Percentiles rank a stretch among this genome's conserved stretches.
Evolutionary conservation across 139 green algal species (phyloP).

Genomic region (Coelastrella sp.): DNA sequence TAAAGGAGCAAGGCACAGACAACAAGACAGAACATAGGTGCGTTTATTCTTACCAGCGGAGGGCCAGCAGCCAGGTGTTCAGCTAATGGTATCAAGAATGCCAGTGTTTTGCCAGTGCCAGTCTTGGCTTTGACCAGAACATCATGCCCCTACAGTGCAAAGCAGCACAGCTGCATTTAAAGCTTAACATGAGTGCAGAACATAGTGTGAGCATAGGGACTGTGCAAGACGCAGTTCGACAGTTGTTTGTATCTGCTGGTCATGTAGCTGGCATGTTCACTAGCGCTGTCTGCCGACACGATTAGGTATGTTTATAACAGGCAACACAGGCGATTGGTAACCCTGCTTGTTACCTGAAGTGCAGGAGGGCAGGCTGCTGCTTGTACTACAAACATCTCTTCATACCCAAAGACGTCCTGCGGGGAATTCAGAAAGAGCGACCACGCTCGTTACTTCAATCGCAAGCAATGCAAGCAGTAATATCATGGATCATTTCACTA

Average conservation of each 20-base stretch:
- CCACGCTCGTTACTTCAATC: too few species aligned
- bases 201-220: too few species aligned
- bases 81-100: constrained; percentile 94
- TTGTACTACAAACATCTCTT: constrained; percentile 43
- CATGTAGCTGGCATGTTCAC: too few species aligned
- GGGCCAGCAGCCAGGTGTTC: constrained; percentile 77
- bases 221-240: too few species aligned
- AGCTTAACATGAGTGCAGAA: too few species aligned
- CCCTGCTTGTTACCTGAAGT: too few species aligned
- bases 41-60: not conserved
- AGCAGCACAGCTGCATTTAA: too few species aligned
- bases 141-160: constrained; percentile 60
- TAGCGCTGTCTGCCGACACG: too few species aligned
- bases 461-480: not conserved
- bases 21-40: not conserved
- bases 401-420: constrained; percentile 45
- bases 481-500: not conserved
- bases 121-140: constrained; percentile 89
- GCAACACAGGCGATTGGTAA: too few species aligned
- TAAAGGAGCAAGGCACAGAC: too few species aligned
- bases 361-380: constrained; percentile 38
- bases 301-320: too few species aligned
- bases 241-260: too few species aligned
- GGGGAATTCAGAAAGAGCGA: not conserved
- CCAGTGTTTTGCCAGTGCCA: constrained; percentile 95